Conservation (phyloP, 176 grass and related monocot genomes). For the Triticum turgidum region DNA sequence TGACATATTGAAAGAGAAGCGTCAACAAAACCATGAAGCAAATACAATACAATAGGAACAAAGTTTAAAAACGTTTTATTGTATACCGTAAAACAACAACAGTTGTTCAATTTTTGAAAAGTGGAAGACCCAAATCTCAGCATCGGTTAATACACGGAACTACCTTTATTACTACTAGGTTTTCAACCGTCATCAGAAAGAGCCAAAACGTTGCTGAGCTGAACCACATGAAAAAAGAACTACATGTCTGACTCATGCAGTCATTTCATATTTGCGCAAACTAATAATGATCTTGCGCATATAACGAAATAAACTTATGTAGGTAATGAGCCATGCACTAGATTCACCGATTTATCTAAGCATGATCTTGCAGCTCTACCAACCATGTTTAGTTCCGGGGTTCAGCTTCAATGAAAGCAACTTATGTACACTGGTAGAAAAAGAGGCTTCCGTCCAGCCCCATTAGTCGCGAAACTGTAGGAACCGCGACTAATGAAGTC, state of each 20-base stretch:
- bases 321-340: neutral
- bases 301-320: neutral
- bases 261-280: neutral
- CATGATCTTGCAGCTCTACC: neutral
- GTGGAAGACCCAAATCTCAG: too few relatives aligned
- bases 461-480: too few relatives aligned
- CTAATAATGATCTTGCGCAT: neutral
- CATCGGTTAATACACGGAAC: too few relatives aligned
- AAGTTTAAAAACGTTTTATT: neutral
- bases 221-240: too few relatives aligned
- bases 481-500: too few relatives aligned
- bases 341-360: neutral
- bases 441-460: too few relatives aligned
- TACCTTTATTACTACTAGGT: too few relatives aligned
- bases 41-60: neutral
- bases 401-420: neutral
- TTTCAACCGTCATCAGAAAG: too few relatives aligned
- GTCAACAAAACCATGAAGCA: neutral
- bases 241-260: too few relatives aligned
- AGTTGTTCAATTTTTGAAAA: neutral
- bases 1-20: neutral
- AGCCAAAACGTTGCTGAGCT: too few relatives aligned
- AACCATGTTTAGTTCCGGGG: neutral
- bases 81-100: neutral
- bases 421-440: neutral